phyloP scores from a whole-genome alignment of 73 alveolate genomes.

The Blepharisma stoltei region DNA sequence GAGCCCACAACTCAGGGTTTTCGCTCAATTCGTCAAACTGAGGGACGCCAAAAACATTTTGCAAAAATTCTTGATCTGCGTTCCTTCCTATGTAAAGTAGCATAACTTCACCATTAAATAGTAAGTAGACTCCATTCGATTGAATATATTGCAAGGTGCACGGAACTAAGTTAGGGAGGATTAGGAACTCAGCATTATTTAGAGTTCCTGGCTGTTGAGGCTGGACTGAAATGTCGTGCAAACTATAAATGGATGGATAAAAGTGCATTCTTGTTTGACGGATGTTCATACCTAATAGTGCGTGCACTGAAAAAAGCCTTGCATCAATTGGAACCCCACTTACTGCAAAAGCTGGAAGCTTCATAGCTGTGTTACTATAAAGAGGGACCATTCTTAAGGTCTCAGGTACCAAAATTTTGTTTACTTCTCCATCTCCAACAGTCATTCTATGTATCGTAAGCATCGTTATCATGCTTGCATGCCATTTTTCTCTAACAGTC shows the following conservation, averaged over 20 bases:
- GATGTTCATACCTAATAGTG: slow-evolving; percentile 36
- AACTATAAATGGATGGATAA: slow-evolving; percentile 50
- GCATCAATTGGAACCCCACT: slow-evolving; percentile 37
- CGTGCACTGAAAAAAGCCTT: slow-evolving; percentile 33
- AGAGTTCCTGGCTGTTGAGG: slow-evolving; percentile 33
- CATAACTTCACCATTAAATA: slow-evolving; percentile 52
- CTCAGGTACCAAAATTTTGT: slow-evolving; percentile 38
- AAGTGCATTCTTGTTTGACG: slow-evolving; percentile 29
- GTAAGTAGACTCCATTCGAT: slow-evolving; percentile 32
- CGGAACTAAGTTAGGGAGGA: slow-evolving; percentile 42
- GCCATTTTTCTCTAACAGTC: slow-evolving; percentile 1
- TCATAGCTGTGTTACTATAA: slow-evolving; percentile 41
- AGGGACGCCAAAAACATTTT: slow-evolving; percentile 40
- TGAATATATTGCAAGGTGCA: slow-evolving; percentile 15
- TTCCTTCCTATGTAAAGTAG: slow-evolving; percentile 40
- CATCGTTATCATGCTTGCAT: neutral
- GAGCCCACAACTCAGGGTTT: neutral
- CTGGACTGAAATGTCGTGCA: slow-evolving; percentile 40
- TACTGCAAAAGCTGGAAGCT: slow-evolving; percentile 38
- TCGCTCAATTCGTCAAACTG: slow-evolving; percentile 30
- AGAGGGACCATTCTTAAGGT: slow-evolving; percentile 40
- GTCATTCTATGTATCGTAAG: neutral
- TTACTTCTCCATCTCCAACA: neutral
- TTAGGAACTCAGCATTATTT: slow-evolving; percentile 34
- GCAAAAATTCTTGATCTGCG: slow-evolving; percentile 15